Percentiles rank a stretch among this genome's conserved stretches.
Conservation (phyloP, 139 green algal species). For the Tetradesmus obliquus region DNA sequence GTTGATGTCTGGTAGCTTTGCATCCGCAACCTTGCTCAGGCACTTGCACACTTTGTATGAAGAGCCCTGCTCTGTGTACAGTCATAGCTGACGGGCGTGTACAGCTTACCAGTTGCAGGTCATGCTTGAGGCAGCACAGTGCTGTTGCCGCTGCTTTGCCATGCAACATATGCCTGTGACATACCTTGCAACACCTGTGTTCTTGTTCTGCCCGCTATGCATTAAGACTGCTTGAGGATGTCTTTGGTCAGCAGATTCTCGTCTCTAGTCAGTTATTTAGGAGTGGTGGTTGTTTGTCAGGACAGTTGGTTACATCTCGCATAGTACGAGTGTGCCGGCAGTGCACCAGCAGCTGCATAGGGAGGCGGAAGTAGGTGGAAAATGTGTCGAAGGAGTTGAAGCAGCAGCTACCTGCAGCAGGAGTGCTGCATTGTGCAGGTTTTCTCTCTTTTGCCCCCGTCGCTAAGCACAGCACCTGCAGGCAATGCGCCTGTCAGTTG, state of each 20-base stretch:
- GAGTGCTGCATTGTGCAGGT: background rate
- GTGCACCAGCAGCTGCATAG: conserved; percentile 10
- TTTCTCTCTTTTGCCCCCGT: background rate
- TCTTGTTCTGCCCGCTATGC: background rate
- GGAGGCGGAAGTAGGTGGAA: no score
- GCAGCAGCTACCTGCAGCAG: background rate
- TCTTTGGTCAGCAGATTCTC: background rate
- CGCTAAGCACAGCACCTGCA: background rate
- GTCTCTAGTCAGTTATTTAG: background rate
- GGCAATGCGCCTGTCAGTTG: background rate
- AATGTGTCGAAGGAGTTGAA: background rate
- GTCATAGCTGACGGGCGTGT: background rate
- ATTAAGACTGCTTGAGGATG: background rate
- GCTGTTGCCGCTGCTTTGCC: background rate
- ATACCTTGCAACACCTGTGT: background rate
- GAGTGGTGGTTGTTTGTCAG: background rate
- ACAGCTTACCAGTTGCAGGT: background rate
- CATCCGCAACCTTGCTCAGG: background rate
- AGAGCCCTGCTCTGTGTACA: background rate
- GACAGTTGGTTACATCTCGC: background rate
- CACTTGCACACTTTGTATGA: background rate
- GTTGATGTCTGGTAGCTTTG: background rate
- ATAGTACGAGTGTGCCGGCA: background rate
- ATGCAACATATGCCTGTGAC: background rate
- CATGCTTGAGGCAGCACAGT: background rate